These are phyloP conservation scores for Solanum medicagineum DNA, from an alignment of 257 asterid species.

Conservation along the genomic window DNA sequence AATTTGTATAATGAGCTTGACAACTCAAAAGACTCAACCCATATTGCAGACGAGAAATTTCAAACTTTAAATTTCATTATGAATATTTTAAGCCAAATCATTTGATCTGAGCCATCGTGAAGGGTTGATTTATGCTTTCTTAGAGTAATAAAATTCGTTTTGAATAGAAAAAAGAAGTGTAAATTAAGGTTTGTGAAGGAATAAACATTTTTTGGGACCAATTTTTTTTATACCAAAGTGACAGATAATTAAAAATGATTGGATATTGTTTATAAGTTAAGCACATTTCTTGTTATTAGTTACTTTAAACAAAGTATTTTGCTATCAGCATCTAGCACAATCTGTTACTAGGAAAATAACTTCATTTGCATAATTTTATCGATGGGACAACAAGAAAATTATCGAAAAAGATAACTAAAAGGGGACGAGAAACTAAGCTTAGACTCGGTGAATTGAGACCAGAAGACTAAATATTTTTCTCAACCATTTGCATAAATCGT, in stretches of 20 bases:
- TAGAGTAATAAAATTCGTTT: background rate
- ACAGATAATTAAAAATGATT: background rate
- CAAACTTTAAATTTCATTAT: background rate
- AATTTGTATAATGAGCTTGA: background rate
- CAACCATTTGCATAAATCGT: no score
- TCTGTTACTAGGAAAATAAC: no score
- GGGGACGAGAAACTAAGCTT: no score
- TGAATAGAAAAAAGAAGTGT: background rate
- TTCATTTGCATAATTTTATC: no score
- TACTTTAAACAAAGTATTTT: background rate
- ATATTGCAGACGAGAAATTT: background rate
- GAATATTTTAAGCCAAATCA: background rate
- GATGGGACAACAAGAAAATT: no score
- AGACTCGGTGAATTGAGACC: no score
- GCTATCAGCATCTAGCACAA: background rate
- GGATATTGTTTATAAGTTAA: background rate
- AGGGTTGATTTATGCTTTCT: background rate
- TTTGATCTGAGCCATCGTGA: background rate
- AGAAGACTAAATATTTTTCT: no score
- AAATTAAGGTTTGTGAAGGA: background rate
- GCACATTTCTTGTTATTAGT: background rate
- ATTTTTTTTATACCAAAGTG: background rate
- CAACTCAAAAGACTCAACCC: no score
- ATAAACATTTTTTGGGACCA: background rate
- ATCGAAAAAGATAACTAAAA: no score